These are phyloP conservation scores for Xylariaceae sp. DNA, from an alignment of 2,329 filamentous ascomycete species.

Conservation along the genomic window DNA sequence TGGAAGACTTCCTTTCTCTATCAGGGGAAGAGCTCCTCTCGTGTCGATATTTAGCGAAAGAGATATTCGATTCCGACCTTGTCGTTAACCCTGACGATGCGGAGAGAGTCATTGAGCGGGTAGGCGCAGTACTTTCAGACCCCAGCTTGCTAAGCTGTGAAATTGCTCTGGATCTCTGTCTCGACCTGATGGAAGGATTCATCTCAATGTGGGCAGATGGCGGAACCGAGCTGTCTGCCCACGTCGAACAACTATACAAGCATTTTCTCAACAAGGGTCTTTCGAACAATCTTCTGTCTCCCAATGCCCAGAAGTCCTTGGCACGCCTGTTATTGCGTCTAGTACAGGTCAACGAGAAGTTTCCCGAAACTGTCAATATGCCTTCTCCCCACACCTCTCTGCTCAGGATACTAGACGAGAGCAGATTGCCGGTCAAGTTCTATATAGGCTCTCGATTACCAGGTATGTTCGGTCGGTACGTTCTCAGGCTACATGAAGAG, in stretches of 20 bases:
- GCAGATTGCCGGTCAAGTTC: slow-evolving; percentile 66
- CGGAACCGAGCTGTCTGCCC: slow-evolving; percentile 51
- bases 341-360: slow-evolving; percentile 58
- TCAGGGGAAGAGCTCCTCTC: slow-evolving; percentile 46
- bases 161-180: slow-evolving; percentile 57
- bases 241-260: slow-evolving; percentile 68
- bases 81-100: slow-evolving; percentile 40
- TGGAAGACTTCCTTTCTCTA: slow-evolving; percentile 42
- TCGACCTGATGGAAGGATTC: slow-evolving; percentile 61
- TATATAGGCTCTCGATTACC: slow-evolving; percentile 63
- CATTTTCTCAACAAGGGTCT: slow-evolving; percentile 66
- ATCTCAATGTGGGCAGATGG: slow-evolving; percentile 56
- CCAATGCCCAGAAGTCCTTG: slow-evolving; percentile 59
- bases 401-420: slow-evolving; percentile 61
- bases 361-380: slow-evolving; percentile 51
- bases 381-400: slow-evolving; percentile 61
- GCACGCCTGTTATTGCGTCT: slow-evolving; percentile 63
- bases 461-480: slow-evolving; percentile 69
- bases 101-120: slow-evolving; percentile 37
- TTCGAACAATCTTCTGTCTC: slow-evolving; percentile 61
- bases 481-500: slow-evolving; percentile 75
- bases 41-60: slow-evolving; percentile 41
- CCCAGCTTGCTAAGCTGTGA: slow-evolving; percentile 67
- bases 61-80: slow-evolving; percentile 48
- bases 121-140: slow-evolving; percentile 44